A percentile compares a stretch with the other conserved stretches of the same genome.
Evolutionary conservation across 2,329 filamentous ascomycete genomes (phyloP).

Genomic region (Phialophora expanda): DNA sequence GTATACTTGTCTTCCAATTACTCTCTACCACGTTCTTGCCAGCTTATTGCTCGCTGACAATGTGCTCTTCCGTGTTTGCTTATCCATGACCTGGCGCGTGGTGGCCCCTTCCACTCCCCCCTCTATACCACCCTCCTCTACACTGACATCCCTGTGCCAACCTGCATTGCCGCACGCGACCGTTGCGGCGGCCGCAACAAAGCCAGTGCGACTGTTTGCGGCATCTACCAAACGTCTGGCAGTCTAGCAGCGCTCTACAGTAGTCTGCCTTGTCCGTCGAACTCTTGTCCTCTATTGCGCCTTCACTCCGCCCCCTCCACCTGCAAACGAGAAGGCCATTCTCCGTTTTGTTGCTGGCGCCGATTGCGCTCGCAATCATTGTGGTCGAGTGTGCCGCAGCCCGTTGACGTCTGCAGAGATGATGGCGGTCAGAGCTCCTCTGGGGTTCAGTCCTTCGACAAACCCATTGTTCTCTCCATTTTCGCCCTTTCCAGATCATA

Average conservation of each 20-base stretch:
- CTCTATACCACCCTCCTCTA: constrained; percentile 17
- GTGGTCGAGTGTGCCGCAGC: constrained; percentile 31
- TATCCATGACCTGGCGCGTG: constrained; percentile 21
- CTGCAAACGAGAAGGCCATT: constrained; percentile 7
- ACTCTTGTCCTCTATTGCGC: constrained; percentile 8
- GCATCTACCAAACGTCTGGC: constrained; percentile 14
- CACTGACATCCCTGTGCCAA: constrained; percentile 26
- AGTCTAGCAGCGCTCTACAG: constrained; percentile 17
- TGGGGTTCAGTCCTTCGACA: constrained; percentile 62
- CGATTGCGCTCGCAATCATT: constrained; percentile 17
- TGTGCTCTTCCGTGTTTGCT: constrained; percentile 18
- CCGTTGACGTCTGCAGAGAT: constrained; percentile 25
- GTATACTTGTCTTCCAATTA: constrained; percentile 29
- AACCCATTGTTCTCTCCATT: constrained; percentile 62
- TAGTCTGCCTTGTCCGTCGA: constrained; percentile 32
- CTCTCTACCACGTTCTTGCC: constrained; percentile 28
- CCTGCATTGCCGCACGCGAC: constrained; percentile 34
- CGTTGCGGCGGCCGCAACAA: constrained; percentile 29
- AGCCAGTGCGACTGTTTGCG: constrained; percentile 23
- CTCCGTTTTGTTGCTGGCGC: constrained; percentile 18
- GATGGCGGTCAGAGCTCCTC: constrained; percentile 68
- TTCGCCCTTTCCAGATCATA: constrained; percentile 62
- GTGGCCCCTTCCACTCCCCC: constrained; percentile 19
- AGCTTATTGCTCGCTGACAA: constrained; percentile 15
- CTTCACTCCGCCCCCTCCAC: constrained; percentile 6